A percentile compares a stretch with the other conserved stretches of the same genome.
These are phyloP conservation scores for Aegilops sharonensis DNA, from an alignment of 176 grass and related monocot species.

Conservation along the genomic window DNA sequence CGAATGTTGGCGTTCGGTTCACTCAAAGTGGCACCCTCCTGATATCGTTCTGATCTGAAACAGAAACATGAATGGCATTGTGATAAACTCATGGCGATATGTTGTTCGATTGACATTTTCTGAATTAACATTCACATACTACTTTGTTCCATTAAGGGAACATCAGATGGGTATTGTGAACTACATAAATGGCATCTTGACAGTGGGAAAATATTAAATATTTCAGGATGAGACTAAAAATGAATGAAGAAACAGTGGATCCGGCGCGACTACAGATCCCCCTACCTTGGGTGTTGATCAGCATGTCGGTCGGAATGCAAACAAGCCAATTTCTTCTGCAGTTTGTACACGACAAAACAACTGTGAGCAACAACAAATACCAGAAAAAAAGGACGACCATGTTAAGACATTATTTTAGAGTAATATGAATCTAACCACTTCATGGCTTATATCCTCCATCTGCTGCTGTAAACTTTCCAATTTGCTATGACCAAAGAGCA, in stretches of 20 bases:
- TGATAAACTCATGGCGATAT: neutral
- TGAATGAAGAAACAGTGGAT: neutral
- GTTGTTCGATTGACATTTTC: neutral
- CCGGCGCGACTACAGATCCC: neutral
- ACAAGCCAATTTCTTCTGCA: neutral
- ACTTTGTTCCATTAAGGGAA: neutral
- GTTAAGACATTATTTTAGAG: neutral
- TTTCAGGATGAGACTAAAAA: neutral
- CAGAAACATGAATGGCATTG: neutral
- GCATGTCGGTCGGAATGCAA: neutral
- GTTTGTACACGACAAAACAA: neutral
- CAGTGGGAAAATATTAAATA: neutral
- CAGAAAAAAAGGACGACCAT: neutral
- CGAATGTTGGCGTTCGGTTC: neutral
- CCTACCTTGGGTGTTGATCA: neutral
- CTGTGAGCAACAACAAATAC: neutral
- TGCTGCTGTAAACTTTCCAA: neutral
- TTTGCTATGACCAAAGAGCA: neutral
- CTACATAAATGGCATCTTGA: neutral
- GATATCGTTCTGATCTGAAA: slow-evolving; percentile 1
- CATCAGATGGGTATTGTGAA: neutral
- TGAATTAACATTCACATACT: neutral
- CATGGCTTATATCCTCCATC: neutral
- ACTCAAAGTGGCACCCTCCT: neutral
- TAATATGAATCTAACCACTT: slow-evolving; percentile 9